phyloP scores from a whole-genome alignment of 1,139 yeast genomes.

The Saccharomyces hybrid region DNA sequence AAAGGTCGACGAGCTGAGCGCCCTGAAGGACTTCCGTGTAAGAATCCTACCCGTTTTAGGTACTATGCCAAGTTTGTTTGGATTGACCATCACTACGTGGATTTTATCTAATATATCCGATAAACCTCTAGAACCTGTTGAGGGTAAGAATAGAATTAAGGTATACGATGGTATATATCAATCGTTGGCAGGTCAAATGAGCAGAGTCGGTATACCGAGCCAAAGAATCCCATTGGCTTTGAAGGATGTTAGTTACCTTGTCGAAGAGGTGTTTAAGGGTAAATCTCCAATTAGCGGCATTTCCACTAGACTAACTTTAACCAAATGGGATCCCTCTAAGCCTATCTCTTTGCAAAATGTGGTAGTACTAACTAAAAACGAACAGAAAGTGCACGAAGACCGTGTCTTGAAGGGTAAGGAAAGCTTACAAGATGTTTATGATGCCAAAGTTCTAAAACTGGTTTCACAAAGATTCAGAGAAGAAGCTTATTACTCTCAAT shows the following conservation, averaged over 20 bases:
- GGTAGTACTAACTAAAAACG: constrained; percentile 82
- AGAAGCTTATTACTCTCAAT: constrained; percentile 62
- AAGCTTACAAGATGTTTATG: constrained; percentile 53
- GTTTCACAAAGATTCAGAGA: constrained; percentile 62
- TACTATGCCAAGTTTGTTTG: constrained; percentile 94
- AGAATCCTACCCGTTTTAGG: constrained; percentile 92
- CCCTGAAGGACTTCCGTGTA: constrained; percentile 82
- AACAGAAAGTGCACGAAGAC: constrained; percentile 69
- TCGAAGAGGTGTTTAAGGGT: constrained; percentile 89
- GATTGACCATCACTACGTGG: constrained; percentile 79
- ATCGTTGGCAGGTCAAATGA: constrained; percentile 78
- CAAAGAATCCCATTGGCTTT: constrained; percentile 67
- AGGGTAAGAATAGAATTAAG: constrained; percentile 80
- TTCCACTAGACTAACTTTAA: constrained; percentile 67
- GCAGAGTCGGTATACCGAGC: constrained; percentile 59
- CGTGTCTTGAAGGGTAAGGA: constrained; percentile 62
- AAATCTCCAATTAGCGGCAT: constrained; percentile 80
- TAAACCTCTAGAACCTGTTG: constrained; percentile 80
- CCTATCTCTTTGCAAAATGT: constrained; percentile 58
- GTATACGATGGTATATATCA: constrained; percentile 75
- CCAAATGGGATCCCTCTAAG: constrained; percentile 71
- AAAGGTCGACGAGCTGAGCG: constrained; percentile 77
- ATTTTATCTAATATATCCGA: constrained; percentile 73
- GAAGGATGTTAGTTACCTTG: constrained; percentile 69
- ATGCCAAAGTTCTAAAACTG: constrained; percentile 47